Base-by-base conservation (phyloP, 306 rosid genomes). In the Urtica urens region DNA sequence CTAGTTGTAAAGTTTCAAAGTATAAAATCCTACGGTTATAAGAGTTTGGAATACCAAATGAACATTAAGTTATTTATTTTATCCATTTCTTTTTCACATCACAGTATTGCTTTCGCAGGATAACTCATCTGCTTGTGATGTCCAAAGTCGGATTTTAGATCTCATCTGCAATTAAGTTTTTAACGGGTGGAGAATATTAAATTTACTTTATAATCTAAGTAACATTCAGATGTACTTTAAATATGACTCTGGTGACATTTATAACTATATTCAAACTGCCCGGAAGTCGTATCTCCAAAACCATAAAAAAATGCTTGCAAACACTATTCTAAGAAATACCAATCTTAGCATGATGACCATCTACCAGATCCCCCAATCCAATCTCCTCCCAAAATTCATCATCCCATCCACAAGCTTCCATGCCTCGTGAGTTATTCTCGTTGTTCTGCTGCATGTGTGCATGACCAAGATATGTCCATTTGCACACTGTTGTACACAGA, bases 361-460 rank as follows among this genome's bases (percentile, higher is more conserved):
- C 99, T 38, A 85, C 50, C 49, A 90, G 99, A 73, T 90, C 95
- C 64, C 83, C 87, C 59, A 90, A 73, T 55, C 99, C 99, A 72
- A 90, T 85, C 75, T 90, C 99, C 73, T 90, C 99, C 93, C 82
- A 90, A 64, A 90, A 90, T 38, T 90, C 95, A 67, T 90, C 95
- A 69, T 90, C 95, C 95, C 99, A 90, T 55, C 99, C 99, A 77
- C 87, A 77, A 66, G 95, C 85, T 59, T 84, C 97, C 97, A 90
- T 90, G 60, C 62, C 69, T 60, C 81, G 79, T 28, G 93, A 84
- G 42, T 70, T 66, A 63, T 79, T 72, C 61, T 84, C 92, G 23
- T 71, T 70, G 64, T 55, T 52, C 53, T 72, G 66, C n/a, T 82
- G 82, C 92, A 84, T 79, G 70, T 90, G 97, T 47, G 97, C 95